Conservation (phyloP, 2,329 filamentous ascomycete species). For the Calonectria leucothoes region DNA sequence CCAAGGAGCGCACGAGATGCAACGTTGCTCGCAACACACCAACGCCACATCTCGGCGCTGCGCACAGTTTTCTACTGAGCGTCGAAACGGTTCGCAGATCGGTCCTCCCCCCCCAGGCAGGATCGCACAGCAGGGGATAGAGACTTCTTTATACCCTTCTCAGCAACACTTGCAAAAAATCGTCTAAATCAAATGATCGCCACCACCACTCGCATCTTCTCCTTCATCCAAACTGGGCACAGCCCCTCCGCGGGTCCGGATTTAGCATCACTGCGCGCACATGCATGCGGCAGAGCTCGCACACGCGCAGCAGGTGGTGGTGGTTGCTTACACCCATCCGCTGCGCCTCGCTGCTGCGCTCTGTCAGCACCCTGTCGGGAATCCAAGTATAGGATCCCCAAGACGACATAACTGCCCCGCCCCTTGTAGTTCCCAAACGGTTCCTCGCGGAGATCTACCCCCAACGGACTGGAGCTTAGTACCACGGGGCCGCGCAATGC, state of each 20-base stretch:
- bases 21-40: not conserved
- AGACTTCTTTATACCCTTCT: not conserved
- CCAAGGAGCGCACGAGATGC: not conserved
- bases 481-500: not conserved
- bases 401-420: not conserved
- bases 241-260: not conserved
- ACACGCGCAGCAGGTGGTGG: not conserved
- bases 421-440: not conserved
- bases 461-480: not conserved
- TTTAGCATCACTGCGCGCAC: slow-evolving; percentile 8
- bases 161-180: too few relatives aligned
- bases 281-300: not conserved
- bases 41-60: not conserved
- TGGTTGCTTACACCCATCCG: not conserved
- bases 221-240: not conserved
- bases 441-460: not conserved
- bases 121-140: not conserved
- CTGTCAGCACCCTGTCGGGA: slow-evolving; percentile 5
- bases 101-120: too few relatives aligned
- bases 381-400: not conserved
- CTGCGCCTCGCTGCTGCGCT: not conserved
- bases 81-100: not conserved
- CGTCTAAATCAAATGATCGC: too few relatives aligned
- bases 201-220: not conserved
- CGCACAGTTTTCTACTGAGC: not conserved